phyloP scores from a whole-genome alignment of 352 stramenopile species.

The Phytophthora pluvialis region DNA sequence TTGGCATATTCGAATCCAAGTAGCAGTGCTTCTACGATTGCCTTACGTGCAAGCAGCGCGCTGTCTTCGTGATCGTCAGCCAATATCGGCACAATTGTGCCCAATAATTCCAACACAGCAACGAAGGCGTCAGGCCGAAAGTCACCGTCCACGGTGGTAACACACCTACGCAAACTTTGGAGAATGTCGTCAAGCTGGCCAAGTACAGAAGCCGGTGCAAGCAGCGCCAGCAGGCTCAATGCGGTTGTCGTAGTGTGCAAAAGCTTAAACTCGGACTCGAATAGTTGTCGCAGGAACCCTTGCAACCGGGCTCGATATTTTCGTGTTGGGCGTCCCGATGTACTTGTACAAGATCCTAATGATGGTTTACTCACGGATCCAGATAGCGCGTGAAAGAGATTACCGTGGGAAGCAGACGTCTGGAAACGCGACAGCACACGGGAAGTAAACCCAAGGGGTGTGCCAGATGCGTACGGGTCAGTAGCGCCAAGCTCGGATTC shows the following conservation, averaged over 20 bases:
- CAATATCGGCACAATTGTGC: slow-evolving; percentile 47
- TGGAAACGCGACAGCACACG: slow-evolving; percentile 79
- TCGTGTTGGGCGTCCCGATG: slow-evolving; percentile 19
- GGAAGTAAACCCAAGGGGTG: slow-evolving; percentile 63
- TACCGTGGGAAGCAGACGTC: slow-evolving; percentile 50
- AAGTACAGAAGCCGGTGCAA: slow-evolving; percentile 51
- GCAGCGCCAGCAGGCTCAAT: slow-evolving; percentile 61
- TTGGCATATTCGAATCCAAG: slow-evolving; percentile 64
- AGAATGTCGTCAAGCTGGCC: slow-evolving; percentile 44
- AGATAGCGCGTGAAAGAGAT: slow-evolving; percentile 65
- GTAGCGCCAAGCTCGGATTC: slow-evolving; percentile 7
- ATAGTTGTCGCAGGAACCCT: slow-evolving; percentile 55
- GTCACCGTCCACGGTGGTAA: slow-evolving; percentile 67
- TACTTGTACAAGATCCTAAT: slow-evolving; percentile 18
- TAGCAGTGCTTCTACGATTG: slow-evolving; percentile 56
- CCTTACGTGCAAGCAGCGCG: slow-evolving; percentile 31
- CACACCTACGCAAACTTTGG: slow-evolving; percentile 47
- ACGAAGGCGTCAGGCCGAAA: slow-evolving; percentile 72
- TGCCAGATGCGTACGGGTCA: slow-evolving; percentile 24
- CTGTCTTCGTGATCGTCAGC: slow-evolving; percentile 11
- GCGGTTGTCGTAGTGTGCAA: slow-evolving; percentile 63
- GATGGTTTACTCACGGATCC: slow-evolving; percentile 40
- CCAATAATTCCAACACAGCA: slow-evolving; percentile 71
- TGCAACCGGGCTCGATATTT: slow-evolving; percentile 45
- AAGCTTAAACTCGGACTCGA: slow-evolving; percentile 65